Conservation (phyloP, 2,329 filamentous ascomycete species). For the Epichloe glyceriae region DNA sequence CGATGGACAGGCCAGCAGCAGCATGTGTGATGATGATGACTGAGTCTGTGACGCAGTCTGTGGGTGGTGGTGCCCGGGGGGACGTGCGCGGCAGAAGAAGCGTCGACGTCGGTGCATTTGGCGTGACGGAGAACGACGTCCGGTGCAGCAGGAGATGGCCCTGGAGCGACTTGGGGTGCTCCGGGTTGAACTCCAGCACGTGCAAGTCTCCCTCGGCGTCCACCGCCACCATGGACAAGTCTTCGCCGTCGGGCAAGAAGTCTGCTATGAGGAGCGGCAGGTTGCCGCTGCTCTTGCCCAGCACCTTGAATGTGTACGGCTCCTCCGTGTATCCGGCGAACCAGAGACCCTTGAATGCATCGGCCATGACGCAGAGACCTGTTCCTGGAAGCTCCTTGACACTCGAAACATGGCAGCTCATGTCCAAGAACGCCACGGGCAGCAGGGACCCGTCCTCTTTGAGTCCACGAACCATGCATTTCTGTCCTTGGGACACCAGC, state of each 20-base stretch:
- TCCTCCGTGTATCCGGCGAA: slow-evolving; percentile 95
- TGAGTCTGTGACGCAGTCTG: slow-evolving; percentile 2
- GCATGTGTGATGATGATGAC: slow-evolving; percentile 24
- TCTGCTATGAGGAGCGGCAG: slow-evolving; percentile 73
- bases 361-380: slow-evolving; percentile 75
- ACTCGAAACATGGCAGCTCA: slow-evolving; percentile 85
- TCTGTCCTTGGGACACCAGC: slow-evolving; percentile 86
- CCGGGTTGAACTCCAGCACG: slow-evolving; percentile 85
- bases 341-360: slow-evolving; percentile 89
- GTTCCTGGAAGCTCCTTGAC: slow-evolving; percentile 73
- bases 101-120: slow-evolving; percentile 61
- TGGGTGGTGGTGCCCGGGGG: slow-evolving; percentile 21
- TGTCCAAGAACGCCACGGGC: slow-evolving; percentile 94
- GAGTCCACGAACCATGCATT: slow-evolving; percentile 89
- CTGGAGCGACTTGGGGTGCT: slow-evolving; percentile 85
- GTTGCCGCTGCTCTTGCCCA: slow-evolving; percentile 71
- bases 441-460: slow-evolving; percentile 90
- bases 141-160: slow-evolving; percentile 78
- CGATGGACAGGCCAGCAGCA: slow-evolving; percentile 62
- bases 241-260: slow-evolving; percentile 74
- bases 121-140: slow-evolving; percentile 75
- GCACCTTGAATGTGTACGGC: slow-evolving; percentile 86
- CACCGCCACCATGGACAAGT: slow-evolving; percentile 69
- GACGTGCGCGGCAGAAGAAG: slow-evolving; percentile 58
- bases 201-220: slow-evolving; percentile 81